phyloP scores from a whole-genome alignment of 495 filamentous ascomycete genomes.

The Friedmanniomyces endolithicus region DNA sequence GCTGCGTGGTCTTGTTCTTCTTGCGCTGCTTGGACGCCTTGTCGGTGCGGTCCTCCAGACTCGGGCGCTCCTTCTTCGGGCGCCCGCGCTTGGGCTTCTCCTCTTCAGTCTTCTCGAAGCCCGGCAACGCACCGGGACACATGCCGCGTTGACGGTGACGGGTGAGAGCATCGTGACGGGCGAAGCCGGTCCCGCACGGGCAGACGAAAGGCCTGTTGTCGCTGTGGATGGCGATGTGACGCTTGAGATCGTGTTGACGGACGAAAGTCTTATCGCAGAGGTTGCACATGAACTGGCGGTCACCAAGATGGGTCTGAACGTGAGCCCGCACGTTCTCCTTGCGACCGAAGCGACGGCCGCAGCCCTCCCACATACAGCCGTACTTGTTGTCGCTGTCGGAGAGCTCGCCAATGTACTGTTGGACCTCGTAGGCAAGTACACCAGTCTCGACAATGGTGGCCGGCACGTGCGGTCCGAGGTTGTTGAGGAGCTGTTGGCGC shows the following conservation, averaged over 20 bases:
- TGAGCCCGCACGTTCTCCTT: constrained; percentile 98
- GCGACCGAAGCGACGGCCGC: constrained; percentile 72
- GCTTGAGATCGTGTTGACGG: constrained; percentile 89
- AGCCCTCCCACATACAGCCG: constrained; percentile 73
- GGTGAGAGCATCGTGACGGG: constrained; percentile 86
- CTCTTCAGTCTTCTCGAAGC: constrained; percentile 22
- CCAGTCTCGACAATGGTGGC: constrained; percentile 50
- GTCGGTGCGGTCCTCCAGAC: constrained; percentile 25
- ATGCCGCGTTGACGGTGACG: constrained; percentile 87
- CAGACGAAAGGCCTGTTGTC: constrained; percentile 88
- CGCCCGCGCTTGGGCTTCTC: constrained; percentile 29
- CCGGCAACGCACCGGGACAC: constrained; percentile 72
- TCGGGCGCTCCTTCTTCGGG: constrained; percentile 32
- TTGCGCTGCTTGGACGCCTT: constrained; percentile 25
- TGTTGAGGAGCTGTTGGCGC: constrained; percentile 15
- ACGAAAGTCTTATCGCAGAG: constrained; percentile 90
- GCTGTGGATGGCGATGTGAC: constrained; percentile 91
- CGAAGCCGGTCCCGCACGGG: constrained; percentile 80
- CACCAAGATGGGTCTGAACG: constrained; percentile 92
- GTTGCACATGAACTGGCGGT: constrained; percentile 82
- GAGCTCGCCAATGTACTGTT: constrained; percentile 69
- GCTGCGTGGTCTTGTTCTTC: constrained; percentile 8
- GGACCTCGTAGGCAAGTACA: constrained; percentile 76
- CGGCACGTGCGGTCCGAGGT: constrained; percentile 24
- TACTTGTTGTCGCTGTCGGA: constrained; percentile 65